Conservation (phyloP, 225 moss, liverwort and hornwort genomes). For the Marchantia paleacea region DNA sequence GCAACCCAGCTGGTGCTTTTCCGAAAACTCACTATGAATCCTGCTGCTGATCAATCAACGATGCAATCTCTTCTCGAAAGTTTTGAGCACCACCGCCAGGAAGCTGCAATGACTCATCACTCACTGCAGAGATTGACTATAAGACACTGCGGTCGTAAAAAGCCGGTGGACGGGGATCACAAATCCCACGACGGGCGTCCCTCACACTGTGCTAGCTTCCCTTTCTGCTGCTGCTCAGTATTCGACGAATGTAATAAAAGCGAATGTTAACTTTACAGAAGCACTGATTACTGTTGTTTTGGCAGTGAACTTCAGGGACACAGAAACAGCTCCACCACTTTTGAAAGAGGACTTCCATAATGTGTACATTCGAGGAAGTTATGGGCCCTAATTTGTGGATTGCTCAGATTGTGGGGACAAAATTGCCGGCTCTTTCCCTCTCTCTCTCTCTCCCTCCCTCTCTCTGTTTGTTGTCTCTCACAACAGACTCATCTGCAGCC, state of each 20-base stretch:
- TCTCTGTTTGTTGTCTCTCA: too few relatives aligned
- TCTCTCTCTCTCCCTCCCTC: too few relatives aligned
- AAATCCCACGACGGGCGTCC: neutral
- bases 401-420: neutral
- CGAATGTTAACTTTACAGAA: neutral
- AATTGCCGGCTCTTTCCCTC: too few relatives aligned
- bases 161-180: neutral
- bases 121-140: neutral
- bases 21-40: neutral
- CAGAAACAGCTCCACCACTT: neutral
- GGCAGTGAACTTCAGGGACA: neutral
- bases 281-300: neutral
- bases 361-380: neutral
- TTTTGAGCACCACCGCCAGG: neutral
- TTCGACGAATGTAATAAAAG: neutral
- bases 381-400: neutral
- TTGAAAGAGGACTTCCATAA: neutral
- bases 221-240: neutral
- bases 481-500: too few relatives aligned
- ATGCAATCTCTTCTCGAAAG: neutral
- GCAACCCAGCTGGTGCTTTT: too few relatives aligned
- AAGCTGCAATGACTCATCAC: neutral
- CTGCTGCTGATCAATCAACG: neutral
- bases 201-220: neutral
- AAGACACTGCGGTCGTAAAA: neutral